Evolutionary conservation across 176 grass and related monocot genomes (phyloP), one percentile per base, ranked within the genome.

Genomic region (Triticum urartu): DNA sequence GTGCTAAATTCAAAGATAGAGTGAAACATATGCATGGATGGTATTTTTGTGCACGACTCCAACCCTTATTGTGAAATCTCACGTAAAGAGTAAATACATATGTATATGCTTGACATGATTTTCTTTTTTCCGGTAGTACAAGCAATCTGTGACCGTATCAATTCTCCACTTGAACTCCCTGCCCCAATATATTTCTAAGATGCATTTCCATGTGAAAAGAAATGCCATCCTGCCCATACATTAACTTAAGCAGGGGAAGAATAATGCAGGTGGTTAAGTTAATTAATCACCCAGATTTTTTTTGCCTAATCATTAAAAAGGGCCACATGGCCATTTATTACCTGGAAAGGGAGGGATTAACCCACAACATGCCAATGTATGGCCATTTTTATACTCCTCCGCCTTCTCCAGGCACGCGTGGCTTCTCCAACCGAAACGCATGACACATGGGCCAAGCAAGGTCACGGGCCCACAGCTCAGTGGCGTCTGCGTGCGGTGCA

Each of bases 331-430:
- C 45, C 80, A 95, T 95, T 95, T 95, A 93, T 89, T 93, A 91
- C 83, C 93, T 91, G 91, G 93, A 93, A 95, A 93, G 91, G 83
- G 88, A 89, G 76, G 83, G 88, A 88, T 92, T 95, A 95, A 91
- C 86, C 84, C 90, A 85, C 86, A 88, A 87, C 83, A 95, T 87
- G 93, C 86, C 86, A 91, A 90, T 90, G 91, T 86, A 79, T 95
- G 91, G 83, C 85, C 82, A 85, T 85, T 95, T 92, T 78, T 85
- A 79, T 86, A 82, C 82, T 42, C 85, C 64, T 21, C 32, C n/a
- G 71, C 7, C 52, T 54, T 17, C 11, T 39, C n/a, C 7, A 32
- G 21, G 35, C 60, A 43, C 77, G 8, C 3, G 24, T 15, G 3
- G 15, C 3, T 1, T 3, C 6, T 7, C 28, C n/a, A 48, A 9